A percentile compares a stretch with the other conserved stretches of the same genome.
These are phyloP conservation scores for Xylariaceae sp. DNA, from an alignment of 2,329 filamentous ascomycete species.

Conservation along the genomic window DNA sequence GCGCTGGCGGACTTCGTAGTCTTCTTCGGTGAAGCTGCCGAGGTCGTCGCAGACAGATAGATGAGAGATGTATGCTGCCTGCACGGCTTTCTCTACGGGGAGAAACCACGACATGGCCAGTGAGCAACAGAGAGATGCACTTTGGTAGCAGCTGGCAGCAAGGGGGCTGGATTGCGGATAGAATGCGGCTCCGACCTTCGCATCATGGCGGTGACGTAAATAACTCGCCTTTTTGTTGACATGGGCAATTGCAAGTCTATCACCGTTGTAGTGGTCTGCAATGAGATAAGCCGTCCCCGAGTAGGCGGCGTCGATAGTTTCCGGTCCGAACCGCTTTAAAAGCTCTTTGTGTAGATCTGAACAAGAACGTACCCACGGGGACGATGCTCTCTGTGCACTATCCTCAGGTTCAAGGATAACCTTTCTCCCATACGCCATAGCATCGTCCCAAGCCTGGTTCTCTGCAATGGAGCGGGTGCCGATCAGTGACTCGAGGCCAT, in stretches of 20 bases:
- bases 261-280: constrained; percentile 8
- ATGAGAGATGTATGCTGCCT: constrained; percentile 22
- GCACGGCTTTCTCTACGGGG: constrained; percentile 11
- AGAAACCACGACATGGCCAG: constrained; percentile 24
- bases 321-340: constrained; percentile 18
- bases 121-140: constrained; percentile 13
- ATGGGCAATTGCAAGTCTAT: constrained; percentile 21
- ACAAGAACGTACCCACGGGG: constrained; percentile 18
- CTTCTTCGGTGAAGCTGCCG: constrained; percentile 17
- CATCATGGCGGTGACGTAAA: constrained; percentile 17
- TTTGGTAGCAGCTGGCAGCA: constrained; percentile 20
- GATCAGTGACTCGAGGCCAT: constrained; percentile 10
- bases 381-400: constrained; percentile 10
- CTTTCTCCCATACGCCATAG: constrained; percentile 20
- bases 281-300: constrained; percentile 18
- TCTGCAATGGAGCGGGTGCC: constrained; percentile 12
- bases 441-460: constrained; percentile 16
- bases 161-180: constrained; percentile 25
- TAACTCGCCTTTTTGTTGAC: constrained; percentile 27
- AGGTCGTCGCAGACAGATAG: constrained; percentile 25
- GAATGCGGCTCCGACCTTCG: constrained; percentile 18
- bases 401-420: constrained; percentile 20
- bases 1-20: constrained; percentile 23
- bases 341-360: constrained; percentile 22
- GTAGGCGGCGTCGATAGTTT: constrained; percentile 15